Evolutionary conservation across 306 rosid genomes (phyloP), one percentile per base, ranked within the genome.

Genomic region (Myrica gale): DNA sequence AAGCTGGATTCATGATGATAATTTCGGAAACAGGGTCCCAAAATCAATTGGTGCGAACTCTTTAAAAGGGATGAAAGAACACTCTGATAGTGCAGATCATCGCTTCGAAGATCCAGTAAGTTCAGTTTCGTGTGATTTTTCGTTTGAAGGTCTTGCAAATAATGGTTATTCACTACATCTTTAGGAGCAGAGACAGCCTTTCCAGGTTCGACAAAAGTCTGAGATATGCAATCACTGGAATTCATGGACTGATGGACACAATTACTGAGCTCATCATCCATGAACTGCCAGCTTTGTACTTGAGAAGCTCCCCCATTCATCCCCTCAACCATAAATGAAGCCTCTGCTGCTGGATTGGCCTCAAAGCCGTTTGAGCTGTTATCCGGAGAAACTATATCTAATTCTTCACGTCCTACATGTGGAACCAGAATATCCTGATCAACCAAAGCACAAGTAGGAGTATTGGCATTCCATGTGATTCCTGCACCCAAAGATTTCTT

Each of bases 191-290:
- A 77, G 81, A 71, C 76, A 41, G 73, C 77, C 50, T 77, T 88
- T 78, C 84, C 91, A 58, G 87, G 82, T 71, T 82, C 74, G 15
- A 81, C 85, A 37, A 89, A 79, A 72, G 90, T 86, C 76, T 92
- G 98, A 77, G 98, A 92, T 83, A 90, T 85, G 55, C 98, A 87
- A 65, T 92, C 97, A 80, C 93, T 90, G 20, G 96, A 87, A 75
- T 83, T 88, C 89, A 88, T 77, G 52, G 96, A 92, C 73, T 89
- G 85, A 63, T 71, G 90, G 56, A 84, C 78, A 74, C 87, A 80
- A 57, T 90, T 90, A 79, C 92, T 87, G 20, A 86, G 62, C 71
- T 89, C 96, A 39, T 92, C 96, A 66, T 89, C 93, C 80, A 89
- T 77, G 48, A 89, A 72, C 78, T 85, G 92, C 97, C 96, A 92